A percentile compares a stretch with the other conserved stretches of the same genome.
These are phyloP conservation scores for Yamagishiella unicocca DNA, from an alignment of 139 green algal species.

Conservation along the genomic window DNA sequence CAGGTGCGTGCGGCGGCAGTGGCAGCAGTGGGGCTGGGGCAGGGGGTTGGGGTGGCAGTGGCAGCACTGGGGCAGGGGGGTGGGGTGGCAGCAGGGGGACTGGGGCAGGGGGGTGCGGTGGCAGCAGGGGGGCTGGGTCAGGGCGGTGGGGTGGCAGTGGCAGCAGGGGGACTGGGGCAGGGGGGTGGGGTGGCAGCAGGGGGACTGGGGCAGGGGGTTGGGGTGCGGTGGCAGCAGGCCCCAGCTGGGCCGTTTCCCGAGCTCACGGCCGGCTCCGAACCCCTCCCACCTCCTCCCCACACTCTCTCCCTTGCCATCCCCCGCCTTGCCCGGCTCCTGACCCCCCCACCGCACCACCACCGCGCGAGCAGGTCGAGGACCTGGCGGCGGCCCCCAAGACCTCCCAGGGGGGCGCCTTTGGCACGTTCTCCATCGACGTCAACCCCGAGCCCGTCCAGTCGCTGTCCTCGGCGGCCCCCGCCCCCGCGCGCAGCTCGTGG, in stretches of 20 bases:
- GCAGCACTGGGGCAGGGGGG: too few species aligned
- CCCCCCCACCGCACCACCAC: not conserved
- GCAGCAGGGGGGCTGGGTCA: not conserved
- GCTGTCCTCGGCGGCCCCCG: not conserved
- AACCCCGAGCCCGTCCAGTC: not conserved
- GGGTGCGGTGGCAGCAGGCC: not conserved
- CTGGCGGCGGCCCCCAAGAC: constrained; percentile 65
- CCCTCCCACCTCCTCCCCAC: not conserved
- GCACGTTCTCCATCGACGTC: constrained; percentile 64
- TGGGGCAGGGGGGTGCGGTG: not conserved
- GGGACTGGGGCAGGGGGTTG: not conserved
- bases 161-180: too few species aligned
- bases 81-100: not conserved
- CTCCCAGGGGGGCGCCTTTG: constrained; percentile 72
- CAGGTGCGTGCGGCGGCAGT: not conserved
- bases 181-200: not conserved
- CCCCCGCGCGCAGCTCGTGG: not conserved
- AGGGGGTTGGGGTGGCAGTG: not conserved
- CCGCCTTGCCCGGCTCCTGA: not conserved
- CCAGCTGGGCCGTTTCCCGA: not conserved
- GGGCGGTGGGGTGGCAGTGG: not conserved
- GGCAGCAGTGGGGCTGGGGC: not conserved
- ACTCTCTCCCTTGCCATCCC: not conserved
- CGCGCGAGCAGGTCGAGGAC: constrained; percentile 4
- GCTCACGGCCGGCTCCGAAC: not conserved